phyloP scores from a whole-genome alignment of 495 filamentous ascomycete species.

The Lasiosphaeria miniovina region DNA sequence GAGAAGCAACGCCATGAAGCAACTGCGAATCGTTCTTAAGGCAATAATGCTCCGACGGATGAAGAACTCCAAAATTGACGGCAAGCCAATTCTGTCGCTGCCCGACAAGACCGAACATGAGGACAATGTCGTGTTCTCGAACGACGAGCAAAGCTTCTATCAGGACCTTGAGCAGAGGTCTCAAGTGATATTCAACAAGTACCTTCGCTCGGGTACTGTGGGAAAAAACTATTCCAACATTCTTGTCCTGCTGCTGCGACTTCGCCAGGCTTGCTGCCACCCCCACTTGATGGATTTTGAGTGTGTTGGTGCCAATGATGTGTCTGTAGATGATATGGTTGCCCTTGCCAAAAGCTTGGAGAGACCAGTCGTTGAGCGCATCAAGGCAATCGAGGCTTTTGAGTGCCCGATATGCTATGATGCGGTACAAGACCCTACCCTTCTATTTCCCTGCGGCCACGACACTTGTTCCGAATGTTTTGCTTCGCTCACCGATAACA shows the following conservation, averaged over 20 bases:
- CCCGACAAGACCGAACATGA: conserved; percentile 66
- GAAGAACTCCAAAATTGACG: conserved; percentile 81
- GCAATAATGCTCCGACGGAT: conserved; percentile 83
- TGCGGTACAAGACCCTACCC: conserved; percentile 66
- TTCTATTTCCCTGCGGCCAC: conserved; percentile 86
- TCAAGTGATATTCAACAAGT: conserved; percentile 72
- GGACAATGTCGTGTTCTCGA: conserved; percentile 66
- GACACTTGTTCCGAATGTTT: conserved; percentile 78
- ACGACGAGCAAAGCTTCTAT: conserved; percentile 74
- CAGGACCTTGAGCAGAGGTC: conserved; percentile 63
- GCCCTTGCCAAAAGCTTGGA: conserved; percentile 63
- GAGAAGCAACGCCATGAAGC: conserved; percentile 56
- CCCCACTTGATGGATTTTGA: conserved; percentile 83
- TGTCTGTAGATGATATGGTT: conserved; percentile 56
- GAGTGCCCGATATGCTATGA: conserved; percentile 83
- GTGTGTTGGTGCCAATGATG: conserved; percentile 41
- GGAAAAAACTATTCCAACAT: conserved; percentile 81
- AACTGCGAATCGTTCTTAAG: conserved; percentile 77
- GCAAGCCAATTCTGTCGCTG: conserved; percentile 74
- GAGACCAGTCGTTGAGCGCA: conserved; percentile 59
- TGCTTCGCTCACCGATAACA: conserved; percentile 62
- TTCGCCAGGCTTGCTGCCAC: conserved; percentile 92
- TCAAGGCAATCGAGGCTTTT: conserved; percentile 58
- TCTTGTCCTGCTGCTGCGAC: conserved; percentile 77
- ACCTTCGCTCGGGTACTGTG: conserved; percentile 66